Evolutionary conservation across 2,329 filamentous ascomycete species (phyloP).

Genomic region (Fusarium subtropicale): DNA sequence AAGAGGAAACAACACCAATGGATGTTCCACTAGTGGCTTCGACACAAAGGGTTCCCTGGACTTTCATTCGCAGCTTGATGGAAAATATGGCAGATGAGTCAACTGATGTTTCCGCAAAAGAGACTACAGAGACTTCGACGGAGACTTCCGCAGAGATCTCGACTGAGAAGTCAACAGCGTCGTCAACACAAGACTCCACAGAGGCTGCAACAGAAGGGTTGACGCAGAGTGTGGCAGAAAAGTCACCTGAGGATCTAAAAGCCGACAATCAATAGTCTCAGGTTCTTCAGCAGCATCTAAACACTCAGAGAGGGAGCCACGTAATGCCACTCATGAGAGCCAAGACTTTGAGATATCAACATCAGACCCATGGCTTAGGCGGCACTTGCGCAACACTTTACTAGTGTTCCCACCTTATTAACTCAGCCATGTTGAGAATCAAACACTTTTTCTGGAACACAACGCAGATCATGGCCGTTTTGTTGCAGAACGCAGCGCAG

Average conservation of each 20-base stretch:
- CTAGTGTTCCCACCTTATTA: conserved; percentile 31
- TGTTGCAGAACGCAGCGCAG: conserved; percentile 26
- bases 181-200: not conserved
- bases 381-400: conserved; percentile 36
- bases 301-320: conserved; percentile 5
- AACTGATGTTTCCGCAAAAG: not conserved
- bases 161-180: not conserved
- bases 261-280: not conserved
- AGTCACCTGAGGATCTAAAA: not conserved
- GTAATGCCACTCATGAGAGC: conserved; percentile 14
- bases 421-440: conserved; percentile 33
- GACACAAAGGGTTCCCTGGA: not conserved
- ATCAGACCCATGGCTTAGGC: conserved; percentile 28
- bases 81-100: not conserved
- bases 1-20: not conserved
- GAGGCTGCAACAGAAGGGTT: not conserved
- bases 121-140: not conserved
- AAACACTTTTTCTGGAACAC: conserved; percentile 2
- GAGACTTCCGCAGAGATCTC: not conserved
- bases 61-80: not conserved
- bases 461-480: conserved; percentile 28
- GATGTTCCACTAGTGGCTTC: not conserved
- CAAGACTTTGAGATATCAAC: conserved; percentile 17
- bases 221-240: not conserved
- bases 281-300: not conserved